Base-by-base conservation (phyloP, 306 rosid genomes). In the Lagenaria siceraria region DNA sequence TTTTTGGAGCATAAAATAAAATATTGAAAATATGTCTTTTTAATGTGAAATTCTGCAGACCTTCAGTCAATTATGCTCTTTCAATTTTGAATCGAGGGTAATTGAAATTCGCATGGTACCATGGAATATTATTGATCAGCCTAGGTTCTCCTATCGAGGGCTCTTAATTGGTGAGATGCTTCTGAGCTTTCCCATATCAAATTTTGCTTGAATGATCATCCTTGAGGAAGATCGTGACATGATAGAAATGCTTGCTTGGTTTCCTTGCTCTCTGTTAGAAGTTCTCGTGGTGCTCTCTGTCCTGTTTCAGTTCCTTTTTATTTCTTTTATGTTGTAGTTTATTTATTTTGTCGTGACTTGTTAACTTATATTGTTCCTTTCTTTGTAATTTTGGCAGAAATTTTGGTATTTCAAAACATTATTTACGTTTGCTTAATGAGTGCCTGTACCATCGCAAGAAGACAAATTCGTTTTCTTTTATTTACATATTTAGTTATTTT, bases 111-210 rank as follows among this genome's bases (percentile, higher is more conserved):
- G 63, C 9, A 72, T 27, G 80, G 83, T 80, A 9, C 88, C 88
- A 35, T 82, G 88, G 88, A 72, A 82, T 79, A 52, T 85, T 48
- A 48, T 82, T 27, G 88, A 85, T 75, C 69, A 58, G 53, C 88
- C 88, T 25, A 85, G 88, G 78, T 85, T 85, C 80, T 85, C 78
- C 48, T 85, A 71, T 82, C 75, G 88, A 46, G 88, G 88, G 71
- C 88, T 85, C 52, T 77, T 85, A 78, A 85, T 85, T 42, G 88
- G 88, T 82, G 29, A 81, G 81, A 19, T 71, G 72, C 79, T 55
- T 63, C 51, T 21, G 2, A 63, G 25, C 54, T 53, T 73, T 63
- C 12, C 42, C 33, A n/a, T 63, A 15, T 14, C 33, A 18, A 18
- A 8, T 27, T 60, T 27, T 75, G 62, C 49, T 58, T 59, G 27